Base-by-base conservation (phyloP, 768 basidiomycete species). In the Gymnopilus junonius region DNA sequence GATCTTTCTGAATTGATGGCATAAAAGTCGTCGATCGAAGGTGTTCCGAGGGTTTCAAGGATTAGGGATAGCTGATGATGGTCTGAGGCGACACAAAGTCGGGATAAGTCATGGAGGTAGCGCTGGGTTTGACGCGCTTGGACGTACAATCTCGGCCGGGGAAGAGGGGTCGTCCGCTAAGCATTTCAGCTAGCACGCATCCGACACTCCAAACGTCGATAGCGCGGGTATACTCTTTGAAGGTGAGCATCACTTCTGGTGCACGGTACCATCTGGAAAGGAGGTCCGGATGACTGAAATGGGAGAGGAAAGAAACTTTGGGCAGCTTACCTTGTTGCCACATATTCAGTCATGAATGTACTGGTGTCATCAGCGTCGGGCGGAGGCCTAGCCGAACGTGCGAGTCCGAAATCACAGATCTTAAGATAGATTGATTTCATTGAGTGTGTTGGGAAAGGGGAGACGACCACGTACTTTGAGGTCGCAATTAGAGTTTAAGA, bases 171-270 rank as follows among this genome's bases (percentile, higher is more conserved):
- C 92, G 89, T n/a, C 96, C 94, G 62, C 84, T 88, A 0, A 96
- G 79, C 94, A 96, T 95, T 77, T 96, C 95, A 7, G 95, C 96
- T 51, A 94, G 77, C 2, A 94, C 88, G 71, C 93, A 94, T 1
- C 93, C 91, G 20, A 94, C 92, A 62, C 87, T 88, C 93, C 93
- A 95, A 73, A 94, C 85, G 66, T 94, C 92, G 74, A 94, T 92
- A 0, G 91, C 91, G 34, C 86, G 85, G 5, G 94, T 95, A 74
- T 98, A 98, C 79, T 96, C 90, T 72, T 96, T 95, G 82, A 97
- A 98, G 0, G 94, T 97, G 35, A 99, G 84, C 97, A 99, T 98
- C 64, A 99, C 93, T 74, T 98, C 97, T 0, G 97, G 97, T 0
- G 97, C 97, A 31, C 97, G 88, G 74, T 98, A 99, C 97, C 97